These are phyloP conservation scores for Globomyces pollinis-pini DNA, from an alignment of 192 early-diverging fungal species.

Conservation along the genomic window DNA sequence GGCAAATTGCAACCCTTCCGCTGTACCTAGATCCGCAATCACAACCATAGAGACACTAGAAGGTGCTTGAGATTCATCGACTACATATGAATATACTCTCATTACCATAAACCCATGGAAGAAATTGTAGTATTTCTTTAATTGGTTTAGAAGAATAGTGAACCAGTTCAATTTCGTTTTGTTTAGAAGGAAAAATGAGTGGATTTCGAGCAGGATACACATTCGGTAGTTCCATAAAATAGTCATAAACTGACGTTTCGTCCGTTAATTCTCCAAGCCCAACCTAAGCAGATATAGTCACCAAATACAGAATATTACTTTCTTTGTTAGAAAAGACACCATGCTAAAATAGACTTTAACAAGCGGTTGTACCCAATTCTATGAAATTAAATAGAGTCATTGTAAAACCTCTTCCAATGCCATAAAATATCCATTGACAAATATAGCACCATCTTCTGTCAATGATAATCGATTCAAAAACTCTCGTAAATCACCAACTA, in stretches of 20 bases:
- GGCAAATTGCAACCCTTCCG: conserved; percentile 35
- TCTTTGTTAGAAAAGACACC: conserved; percentile 33
- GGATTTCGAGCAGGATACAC: conserved; percentile 59
- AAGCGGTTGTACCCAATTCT: conserved; percentile 45
- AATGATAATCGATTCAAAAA: neutral
- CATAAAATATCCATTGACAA: conserved; percentile 3
- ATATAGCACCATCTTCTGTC: neutral
- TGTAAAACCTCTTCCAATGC: conserved; percentile 3
- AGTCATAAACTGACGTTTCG: conserved; percentile 57
- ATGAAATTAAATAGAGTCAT: neutral
- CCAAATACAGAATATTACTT: conserved; percentile 18
- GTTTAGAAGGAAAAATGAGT: conserved; percentile 47
- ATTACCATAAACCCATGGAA: neutral
- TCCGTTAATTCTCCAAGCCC: conserved; percentile 45
- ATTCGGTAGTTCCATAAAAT: conserved; percentile 56
- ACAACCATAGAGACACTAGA: conserved; percentile 15
- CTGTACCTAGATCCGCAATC: conserved; percentile 24
- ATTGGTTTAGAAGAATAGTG: conserved; percentile 2
- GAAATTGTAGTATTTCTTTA: neutral
- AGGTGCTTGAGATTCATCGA: neutral
- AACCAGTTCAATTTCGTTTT: neutral
- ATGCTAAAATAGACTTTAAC: conserved; percentile 44
- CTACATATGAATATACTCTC: neutral
- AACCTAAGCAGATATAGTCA: too few species aligned
- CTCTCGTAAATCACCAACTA: neutral